Evolutionary conservation across 1,284 basidiomycete species (phyloP), one percentile per base, ranked within the genome.

Genomic region (Irpex sp.): DNA sequence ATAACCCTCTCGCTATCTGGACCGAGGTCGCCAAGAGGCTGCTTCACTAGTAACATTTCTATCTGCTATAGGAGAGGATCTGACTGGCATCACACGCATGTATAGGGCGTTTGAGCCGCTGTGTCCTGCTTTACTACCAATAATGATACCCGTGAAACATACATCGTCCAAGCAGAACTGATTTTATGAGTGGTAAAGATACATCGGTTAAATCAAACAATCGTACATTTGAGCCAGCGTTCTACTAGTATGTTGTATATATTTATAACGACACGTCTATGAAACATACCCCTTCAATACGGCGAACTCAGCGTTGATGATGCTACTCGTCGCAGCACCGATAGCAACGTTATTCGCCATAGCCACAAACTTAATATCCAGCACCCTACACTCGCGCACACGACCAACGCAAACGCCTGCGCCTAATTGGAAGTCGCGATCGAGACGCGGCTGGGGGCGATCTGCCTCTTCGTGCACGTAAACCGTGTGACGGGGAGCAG

Each of bases 231-330:
- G 35, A 37, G 19, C 36, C 39, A 43, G 8, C 5, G 39, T 43
- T 43, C 39, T 43, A 43, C 39, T 43, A 43, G 39, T 43, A 43
- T 43, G 15, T 15, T 43, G 39, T 43, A 43, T 31, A 47, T 37
- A 26, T 31, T 26, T 57, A 49, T 43, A 50, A 39, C 58, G 46
- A 56, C 46, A 19, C 26, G 35, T 33, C 57, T 50, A 58, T 35
- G 35, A 17, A 49, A 86, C 77, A 60, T 90, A 78, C 9, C 93
- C 94, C 78, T 92, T 94, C 61, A 91, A 77, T 4, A 97, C 86
- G n/a, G 95, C 96, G 47, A 93, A 80, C 81, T 99, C 97, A 3
- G 97, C 97, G 75, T 99, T 99, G 75, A 99, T 97, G 74, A 99
- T 94, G 65, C 93, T 95, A 70, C 92, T 95, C 54, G 97, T 99